phyloP scores from a whole-genome alignment of 2,329 filamentous ascomycete species.

The Microsporum ferrugineum region DNA sequence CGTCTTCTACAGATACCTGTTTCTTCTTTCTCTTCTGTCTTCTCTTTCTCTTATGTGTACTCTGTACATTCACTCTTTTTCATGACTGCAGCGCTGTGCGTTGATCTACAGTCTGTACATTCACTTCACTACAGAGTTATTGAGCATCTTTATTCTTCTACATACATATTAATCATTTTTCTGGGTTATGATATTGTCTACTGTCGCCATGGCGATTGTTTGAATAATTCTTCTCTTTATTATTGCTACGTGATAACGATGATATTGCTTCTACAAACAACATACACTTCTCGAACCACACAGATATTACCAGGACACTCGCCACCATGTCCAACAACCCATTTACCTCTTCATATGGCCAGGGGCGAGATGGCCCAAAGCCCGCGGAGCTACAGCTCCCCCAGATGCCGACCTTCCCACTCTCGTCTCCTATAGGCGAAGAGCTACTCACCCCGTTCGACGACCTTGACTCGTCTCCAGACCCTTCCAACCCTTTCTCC shows the following conservation, averaged over 20 bases:
- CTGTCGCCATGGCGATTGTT: neutral
- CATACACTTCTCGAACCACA: neutral
- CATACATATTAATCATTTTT: neutral
- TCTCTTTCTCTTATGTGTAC: neutral
- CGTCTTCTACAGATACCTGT: neutral
- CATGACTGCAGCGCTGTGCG: neutral
- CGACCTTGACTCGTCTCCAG: conserved; percentile 21
- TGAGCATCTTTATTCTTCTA: neutral
- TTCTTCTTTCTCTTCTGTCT: neutral
- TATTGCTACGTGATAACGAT: neutral
- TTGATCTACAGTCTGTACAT: neutral
- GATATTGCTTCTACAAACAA: neutral
- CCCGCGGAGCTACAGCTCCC: conserved; percentile 14
- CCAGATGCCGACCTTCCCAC: conserved; percentile 29
- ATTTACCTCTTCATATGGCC: neutral
- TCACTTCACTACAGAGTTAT: neutral
- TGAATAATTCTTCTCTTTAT: neutral
- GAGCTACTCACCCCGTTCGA: conserved; percentile 30
- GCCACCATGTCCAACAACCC: conserved; percentile 5
- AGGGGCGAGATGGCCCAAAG: neutral
- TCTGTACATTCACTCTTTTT: neutral
- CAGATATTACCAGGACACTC: neutral
- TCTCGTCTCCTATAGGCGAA: conserved; percentile 35
- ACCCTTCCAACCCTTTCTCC: conserved; percentile 23
- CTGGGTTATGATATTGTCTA: neutral